A percentile compares a stretch with the other conserved stretches of the same genome.
Evolutionary conservation across 2,329 filamentous ascomycete species (phyloP).

Genomic region (Ampelomyces quisqualis): DNA sequence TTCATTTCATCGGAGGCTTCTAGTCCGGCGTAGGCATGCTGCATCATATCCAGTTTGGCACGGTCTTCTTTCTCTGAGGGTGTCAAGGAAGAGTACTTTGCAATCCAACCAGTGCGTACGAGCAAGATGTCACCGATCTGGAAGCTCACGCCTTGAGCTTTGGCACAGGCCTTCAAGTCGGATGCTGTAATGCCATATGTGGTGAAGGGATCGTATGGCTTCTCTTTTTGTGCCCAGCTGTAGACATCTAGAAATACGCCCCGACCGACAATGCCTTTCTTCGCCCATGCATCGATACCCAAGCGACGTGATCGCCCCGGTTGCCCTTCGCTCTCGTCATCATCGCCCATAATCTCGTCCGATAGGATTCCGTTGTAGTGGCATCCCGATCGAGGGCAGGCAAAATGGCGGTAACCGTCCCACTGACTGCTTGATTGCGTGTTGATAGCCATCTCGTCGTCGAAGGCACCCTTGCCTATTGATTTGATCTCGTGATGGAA

Average conservation of each 20-base stretch:
- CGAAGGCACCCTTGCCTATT: conserved; percentile 20
- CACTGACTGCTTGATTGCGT: conserved; percentile 39
- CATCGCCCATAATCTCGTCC: conserved; percentile 27
- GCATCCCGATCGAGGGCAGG: conserved; percentile 24
- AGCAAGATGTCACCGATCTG: conserved; percentile 35
- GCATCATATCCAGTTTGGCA: conserved; percentile 9
- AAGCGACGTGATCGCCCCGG: conserved; percentile 22
- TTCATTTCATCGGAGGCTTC: conserved; percentile 82
- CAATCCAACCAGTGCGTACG: conserved; percentile 31
- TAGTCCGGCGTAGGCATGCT: conserved; percentile 56
- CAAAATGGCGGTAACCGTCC: conserved; percentile 44
- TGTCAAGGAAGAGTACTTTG: conserved; percentile 15
- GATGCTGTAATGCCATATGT: conserved; percentile 16
- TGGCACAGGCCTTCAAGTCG: conserved; percentile 22
- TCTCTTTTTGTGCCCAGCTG: conserved; percentile 19
- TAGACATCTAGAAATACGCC: conserved; percentile 58
- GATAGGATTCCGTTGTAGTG: conserved; percentile 38
- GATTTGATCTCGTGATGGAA: conserved; percentile 48
- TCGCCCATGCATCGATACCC: conserved; percentile 48
- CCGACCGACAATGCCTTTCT: conserved; percentile 58
- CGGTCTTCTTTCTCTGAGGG: conserved; percentile 7
- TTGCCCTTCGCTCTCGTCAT: conserved; percentile 17
- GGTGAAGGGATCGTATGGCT: conserved; percentile 26
- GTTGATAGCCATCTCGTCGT: conserved; percentile 37
- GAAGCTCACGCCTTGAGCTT: conserved; percentile 17